Percentiles rank a stretch among this genome's conserved stretches.
Conservation (phyloP, 352 stramenopile species). For the Globisporangium yorkense region DNA sequence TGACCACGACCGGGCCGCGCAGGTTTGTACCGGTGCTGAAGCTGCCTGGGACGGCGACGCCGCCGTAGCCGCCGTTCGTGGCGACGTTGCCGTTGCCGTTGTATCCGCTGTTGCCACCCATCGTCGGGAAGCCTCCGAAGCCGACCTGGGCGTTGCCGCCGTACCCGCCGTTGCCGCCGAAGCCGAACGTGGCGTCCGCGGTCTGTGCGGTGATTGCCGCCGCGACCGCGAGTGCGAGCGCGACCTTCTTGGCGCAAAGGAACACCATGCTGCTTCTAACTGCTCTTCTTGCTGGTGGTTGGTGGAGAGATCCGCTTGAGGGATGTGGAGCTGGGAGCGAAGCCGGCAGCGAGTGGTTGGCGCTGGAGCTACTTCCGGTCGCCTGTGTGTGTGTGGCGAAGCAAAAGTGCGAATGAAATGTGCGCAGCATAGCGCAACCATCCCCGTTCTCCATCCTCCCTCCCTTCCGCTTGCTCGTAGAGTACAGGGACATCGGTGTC, state of each 20-base stretch:
- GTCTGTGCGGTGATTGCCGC: constrained; percentile 10
- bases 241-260: constrained; percentile 14
- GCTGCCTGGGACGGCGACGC: background rate
- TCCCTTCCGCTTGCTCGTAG: background rate
- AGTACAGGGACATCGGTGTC: background rate
- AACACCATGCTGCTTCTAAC: constrained; percentile 11
- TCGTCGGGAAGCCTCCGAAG: constrained; percentile 7
- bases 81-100: background rate
- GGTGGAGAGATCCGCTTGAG: background rate
- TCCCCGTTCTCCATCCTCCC: no score
- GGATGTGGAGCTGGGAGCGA: background rate
- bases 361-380: background rate
- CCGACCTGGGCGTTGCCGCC: constrained; percentile 7
- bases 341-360: no score
- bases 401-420: background rate
- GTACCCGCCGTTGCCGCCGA: constrained; percentile 1
- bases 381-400: background rate
- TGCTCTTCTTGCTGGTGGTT: background rate
- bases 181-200: constrained; percentile 8
- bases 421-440: no score
- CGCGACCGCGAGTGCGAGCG: constrained; percentile 13
- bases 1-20: constrained; percentile 3
- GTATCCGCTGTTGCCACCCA: constrained; percentile 3
- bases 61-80: constrained; percentile 1
- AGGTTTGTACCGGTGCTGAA: constrained; percentile 11